phyloP scores from a whole-genome alignment of 2,329 filamentous ascomycete genomes.

The Diaporthe sp. region DNA sequence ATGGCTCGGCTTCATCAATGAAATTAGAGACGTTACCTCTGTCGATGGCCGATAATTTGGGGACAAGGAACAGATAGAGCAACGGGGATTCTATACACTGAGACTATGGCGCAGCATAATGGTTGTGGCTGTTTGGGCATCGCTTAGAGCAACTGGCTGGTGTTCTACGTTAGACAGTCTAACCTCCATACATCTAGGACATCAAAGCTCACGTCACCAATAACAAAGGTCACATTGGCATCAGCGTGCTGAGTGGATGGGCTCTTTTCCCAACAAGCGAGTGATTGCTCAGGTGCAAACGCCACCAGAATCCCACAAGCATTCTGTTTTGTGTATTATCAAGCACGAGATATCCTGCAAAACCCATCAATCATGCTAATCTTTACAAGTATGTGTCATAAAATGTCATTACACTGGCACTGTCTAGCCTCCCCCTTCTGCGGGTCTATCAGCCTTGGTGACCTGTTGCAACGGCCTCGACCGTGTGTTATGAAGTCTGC shows the following conservation, averaged over 20 bases:
- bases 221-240: not conserved
- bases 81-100: not conserved
- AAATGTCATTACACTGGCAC: not conserved
- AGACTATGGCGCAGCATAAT: slow-evolving; percentile 2
- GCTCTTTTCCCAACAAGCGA: not conserved
- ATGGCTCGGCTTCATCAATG: not conserved
- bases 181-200: slow-evolving; percentile 6
- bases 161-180: slow-evolving; percentile 1
- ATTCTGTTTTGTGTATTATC: not conserved
- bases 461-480: not conserved
- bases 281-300: not conserved
- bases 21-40: not conserved
- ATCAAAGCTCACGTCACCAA: not conserved
- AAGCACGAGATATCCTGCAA: not conserved
- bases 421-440: not conserved
- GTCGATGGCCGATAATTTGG: not conserved
- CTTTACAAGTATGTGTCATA: not conserved
- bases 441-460: not conserved
- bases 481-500: not conserved
- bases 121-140: slow-evolving; percentile 17
- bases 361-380: not conserved
- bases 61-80: not conserved
- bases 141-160: slow-evolving; percentile 18
- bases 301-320: not conserved
- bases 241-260: too few relatives aligned